Conservation (phyloP, 1,284 basidiomycete species). For the Rhodotorula sp. region DNA sequence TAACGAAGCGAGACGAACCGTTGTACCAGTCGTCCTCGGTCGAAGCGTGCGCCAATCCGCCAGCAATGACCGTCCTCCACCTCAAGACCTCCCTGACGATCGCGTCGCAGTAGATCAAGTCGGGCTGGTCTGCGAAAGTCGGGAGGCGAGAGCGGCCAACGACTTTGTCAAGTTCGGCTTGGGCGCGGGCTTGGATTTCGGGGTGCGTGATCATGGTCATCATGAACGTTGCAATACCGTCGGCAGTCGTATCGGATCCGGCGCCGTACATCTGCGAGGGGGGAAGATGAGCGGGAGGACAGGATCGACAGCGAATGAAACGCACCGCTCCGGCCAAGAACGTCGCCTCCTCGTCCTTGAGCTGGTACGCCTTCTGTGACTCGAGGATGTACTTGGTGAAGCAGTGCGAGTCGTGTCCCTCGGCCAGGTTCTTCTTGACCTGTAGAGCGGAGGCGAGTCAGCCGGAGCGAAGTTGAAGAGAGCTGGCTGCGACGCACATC, state of each 20-base stretch:
- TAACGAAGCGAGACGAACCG: constrained; percentile 19
- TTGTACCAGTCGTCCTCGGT: constrained; percentile 46
- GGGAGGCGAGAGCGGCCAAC: constrained; percentile 44
- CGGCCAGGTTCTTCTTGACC: constrained; percentile 8
- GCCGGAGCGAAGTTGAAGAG: not conserved
- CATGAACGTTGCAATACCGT: constrained; percentile 39
- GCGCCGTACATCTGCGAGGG: constrained; percentile 43
- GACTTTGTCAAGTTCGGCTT: constrained; percentile 46
- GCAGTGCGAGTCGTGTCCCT: constrained; percentile 41
- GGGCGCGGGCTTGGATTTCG: constrained; percentile 32
- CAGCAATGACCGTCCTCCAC: constrained; percentile 48
- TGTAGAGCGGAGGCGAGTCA: not conserved
- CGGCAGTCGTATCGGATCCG: constrained; percentile 42
- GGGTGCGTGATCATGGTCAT: constrained; percentile 35
- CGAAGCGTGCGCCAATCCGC: constrained; percentile 43
- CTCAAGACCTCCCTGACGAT: constrained; percentile 45
- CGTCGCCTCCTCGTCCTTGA: constrained; percentile 42
- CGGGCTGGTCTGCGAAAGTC: constrained; percentile 44
- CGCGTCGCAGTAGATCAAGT: constrained; percentile 45
- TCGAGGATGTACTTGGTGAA: constrained; percentile 44
- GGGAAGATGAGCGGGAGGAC: constrained; percentile 2
- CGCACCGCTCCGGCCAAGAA: constrained; percentile 42
- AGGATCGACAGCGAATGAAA: not conserved
- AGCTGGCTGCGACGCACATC: constrained; percentile 13
- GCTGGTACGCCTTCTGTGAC: constrained; percentile 38